These are phyloP conservation scores for Linum tenue DNA, from an alignment of 345 rosid genomes.

Conservation along the genomic window DNA sequence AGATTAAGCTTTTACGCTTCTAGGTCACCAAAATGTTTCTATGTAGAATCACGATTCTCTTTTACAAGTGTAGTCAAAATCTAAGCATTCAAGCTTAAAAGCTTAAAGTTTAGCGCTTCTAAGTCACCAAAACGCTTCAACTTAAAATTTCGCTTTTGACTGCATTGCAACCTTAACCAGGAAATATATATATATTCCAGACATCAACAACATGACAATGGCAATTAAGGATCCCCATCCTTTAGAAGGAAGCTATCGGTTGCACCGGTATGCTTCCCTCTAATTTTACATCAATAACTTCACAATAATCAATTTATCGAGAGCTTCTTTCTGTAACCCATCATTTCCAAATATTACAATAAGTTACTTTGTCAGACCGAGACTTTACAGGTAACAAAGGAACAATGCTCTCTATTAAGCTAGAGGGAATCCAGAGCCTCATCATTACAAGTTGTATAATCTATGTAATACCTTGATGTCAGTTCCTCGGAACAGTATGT, in stretches of 20 bases:
- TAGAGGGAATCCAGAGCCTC: not conserved
- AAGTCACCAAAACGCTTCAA: not conserved
- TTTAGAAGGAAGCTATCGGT: not conserved
- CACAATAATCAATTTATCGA: not conserved
- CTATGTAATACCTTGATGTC: constrained; percentile 17
- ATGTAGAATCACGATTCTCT: no score
- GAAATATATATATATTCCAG: not conserved
- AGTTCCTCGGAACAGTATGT: constrained; percentile 16
- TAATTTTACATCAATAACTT: no score
- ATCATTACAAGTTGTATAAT: not conserved
- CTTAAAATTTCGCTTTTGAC: no score
- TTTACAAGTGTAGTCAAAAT: no score
- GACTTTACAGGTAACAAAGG: not conserved
- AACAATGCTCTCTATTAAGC: not conserved
- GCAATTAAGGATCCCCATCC: not conserved
- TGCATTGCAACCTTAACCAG: no score
- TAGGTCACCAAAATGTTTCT: no score
- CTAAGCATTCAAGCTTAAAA: no score
- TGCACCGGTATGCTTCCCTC: not conserved
- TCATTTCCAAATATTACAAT: not conserved
- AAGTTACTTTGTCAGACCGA: not conserved
- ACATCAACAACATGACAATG: not conserved
- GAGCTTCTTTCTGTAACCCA: not conserved
- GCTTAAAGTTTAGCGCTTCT: no score
- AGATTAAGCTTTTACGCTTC: no score